Evolutionary conservation across 805 yeast genomes (phyloP).

Genomic region (Nakazawaea ernobii): DNA sequence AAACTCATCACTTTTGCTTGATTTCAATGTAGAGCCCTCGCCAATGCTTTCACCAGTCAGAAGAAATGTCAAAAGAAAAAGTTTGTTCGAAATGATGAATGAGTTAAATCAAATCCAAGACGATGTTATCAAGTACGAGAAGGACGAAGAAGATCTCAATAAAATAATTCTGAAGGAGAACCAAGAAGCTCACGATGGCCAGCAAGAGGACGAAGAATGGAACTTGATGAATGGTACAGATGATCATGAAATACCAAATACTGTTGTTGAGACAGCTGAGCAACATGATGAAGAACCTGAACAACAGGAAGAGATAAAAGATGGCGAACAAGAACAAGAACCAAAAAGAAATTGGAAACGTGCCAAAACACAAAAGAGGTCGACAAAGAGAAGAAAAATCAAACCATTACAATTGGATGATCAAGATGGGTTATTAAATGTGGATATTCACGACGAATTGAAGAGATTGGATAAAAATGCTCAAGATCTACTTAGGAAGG

Average conservation of each 20-base stretch:
- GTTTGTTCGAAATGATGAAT: slow-evolving; percentile 38
- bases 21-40: slow-evolving; percentile 21
- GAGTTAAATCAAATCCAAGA: slow-evolving; percentile 35
- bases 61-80: slow-evolving; percentile 10
- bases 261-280: slow-evolving; percentile 3
- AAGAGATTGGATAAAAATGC: slow-evolving; percentile 24
- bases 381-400: slow-evolving; percentile 45
- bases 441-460: slow-evolving; percentile 39
- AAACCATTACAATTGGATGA: slow-evolving; percentile 28
- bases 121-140: slow-evolving; percentile 13
- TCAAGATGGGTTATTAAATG: slow-evolving; percentile 27
- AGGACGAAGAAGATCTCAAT: slow-evolving; percentile 15
- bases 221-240: neutral
- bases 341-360: slow-evolving; percentile 18
- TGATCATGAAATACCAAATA: neutral
- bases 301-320: neutral
- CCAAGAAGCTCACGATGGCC: slow-evolving; percentile 15
- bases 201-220: slow-evolving; percentile 16
- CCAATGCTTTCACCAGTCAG: slow-evolving; percentile 18
- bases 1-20: neutral
- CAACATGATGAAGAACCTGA: neutral
- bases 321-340: neutral
- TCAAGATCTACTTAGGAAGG: slow-evolving; percentile 15
- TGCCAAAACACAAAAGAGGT: slow-evolving; percentile 43
- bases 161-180: slow-evolving; percentile 13